Base-by-base conservation (phyloP, 805 yeast genomes). In the Sporopachydermia lactativora region DNA sequence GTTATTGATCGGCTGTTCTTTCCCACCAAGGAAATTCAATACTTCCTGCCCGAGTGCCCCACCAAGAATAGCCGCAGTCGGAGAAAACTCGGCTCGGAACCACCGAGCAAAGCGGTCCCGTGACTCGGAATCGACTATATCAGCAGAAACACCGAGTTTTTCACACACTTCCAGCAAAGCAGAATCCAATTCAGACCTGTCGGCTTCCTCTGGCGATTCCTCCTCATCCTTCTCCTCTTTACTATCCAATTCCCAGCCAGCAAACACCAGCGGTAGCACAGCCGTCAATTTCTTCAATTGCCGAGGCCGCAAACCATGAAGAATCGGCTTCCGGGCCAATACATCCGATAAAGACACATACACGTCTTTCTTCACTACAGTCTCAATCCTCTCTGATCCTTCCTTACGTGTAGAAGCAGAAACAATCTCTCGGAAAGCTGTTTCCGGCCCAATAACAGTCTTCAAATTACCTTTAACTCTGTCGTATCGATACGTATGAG, bases 21-120 rank as follows among this genome's bases (percentile, higher is more conserved):
- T 74, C 48, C 73, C 72, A 36, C 92, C 80, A 40, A 89, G 58
- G 41, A 70, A 75, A 60, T 92, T 92, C 37, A 92, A 81, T 11
- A 85, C 79, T 55, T 88, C 96, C 59, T 92, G 98, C 2, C 94
- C 81, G 17, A 89, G 59, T 1, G 84, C 70, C 1, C 97, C 98
- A 4, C 97, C 98, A 4, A 89, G 49, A 2, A 92, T 72, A 1
- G 97, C 94, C 3, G 92, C 75, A 0, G 78, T 77, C 1, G 96
- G 95, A 6, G 85, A 70, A 48, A 81, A 73, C 52, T 86, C 94
- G 2, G 84, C 54, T 18, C 61, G 59, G 14, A 52, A 19, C 17
- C 49, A 41, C 6, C 58, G 46, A 52, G 63, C 4, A 67, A 60
- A 54, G 17, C 72, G 46, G 40, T 66, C 59, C 1, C 46, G 49